These are phyloP conservation scores for Crithidia brevicula DNA, from an alignment of 208 protist genomes.

Conservation along the genomic window DNA sequence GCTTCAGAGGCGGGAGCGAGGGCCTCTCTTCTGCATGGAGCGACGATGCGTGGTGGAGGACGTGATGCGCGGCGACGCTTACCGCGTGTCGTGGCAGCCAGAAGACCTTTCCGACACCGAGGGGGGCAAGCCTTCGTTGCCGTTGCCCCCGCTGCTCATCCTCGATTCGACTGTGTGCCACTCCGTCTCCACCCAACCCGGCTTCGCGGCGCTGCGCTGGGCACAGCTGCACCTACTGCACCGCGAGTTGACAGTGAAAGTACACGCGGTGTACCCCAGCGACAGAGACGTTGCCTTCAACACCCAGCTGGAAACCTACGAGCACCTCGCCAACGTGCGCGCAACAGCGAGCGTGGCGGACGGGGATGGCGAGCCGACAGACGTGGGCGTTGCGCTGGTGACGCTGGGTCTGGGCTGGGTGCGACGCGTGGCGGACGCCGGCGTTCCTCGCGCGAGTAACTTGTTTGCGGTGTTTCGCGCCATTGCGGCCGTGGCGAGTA, in stretches of 20 bases:
- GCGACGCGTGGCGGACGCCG: slow-evolving; percentile 40
- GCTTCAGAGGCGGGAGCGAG: slow-evolving; percentile 21
- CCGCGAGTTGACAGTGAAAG: slow-evolving; percentile 40
- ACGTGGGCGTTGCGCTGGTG: slow-evolving; percentile 41
- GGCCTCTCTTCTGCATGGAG: slow-evolving; percentile 19
- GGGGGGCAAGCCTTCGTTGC: neutral
- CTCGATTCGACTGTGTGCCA: slow-evolving; percentile 57
- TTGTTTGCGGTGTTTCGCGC: slow-evolving; percentile 26
- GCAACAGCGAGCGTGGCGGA: slow-evolving; percentile 17
- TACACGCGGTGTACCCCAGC: slow-evolving; percentile 47
- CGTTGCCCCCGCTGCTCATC: slow-evolving; percentile 37
- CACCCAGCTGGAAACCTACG: slow-evolving; percentile 47
- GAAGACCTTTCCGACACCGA: neutral
- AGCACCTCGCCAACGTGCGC: slow-evolving; percentile 44
- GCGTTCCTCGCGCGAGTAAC: slow-evolving; percentile 39
- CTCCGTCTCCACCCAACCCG: slow-evolving; percentile 24
- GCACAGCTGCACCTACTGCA: slow-evolving; percentile 46
- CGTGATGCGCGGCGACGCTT: slow-evolving; percentile 61
- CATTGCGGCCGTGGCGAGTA: neutral
- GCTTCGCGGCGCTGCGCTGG: slow-evolving; percentile 51
- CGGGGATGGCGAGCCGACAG: neutral
- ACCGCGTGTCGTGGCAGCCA: slow-evolving; percentile 45
- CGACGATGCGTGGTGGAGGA: slow-evolving; percentile 43
- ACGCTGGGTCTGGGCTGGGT: slow-evolving; percentile 32
- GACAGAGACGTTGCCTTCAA: slow-evolving; percentile 62